phyloP scores from a whole-genome alignment of 1,284 basidiomycete genomes.

The Puccinia coronata region DNA sequence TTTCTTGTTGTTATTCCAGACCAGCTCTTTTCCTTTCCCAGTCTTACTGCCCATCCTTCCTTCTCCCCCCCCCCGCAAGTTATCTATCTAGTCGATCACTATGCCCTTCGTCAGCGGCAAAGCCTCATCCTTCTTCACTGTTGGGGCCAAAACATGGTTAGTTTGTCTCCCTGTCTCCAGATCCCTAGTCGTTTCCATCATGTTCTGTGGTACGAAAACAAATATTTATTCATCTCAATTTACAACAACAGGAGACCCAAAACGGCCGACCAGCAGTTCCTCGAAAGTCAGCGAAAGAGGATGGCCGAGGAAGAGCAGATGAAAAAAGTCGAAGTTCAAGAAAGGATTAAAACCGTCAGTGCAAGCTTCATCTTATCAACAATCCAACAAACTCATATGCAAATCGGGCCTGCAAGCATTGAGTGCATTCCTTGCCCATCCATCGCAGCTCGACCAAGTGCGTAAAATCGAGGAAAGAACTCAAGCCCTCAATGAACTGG shows the following conservation, averaged over 20 bases:
- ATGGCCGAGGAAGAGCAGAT: conserved; percentile 38
- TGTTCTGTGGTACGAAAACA: no score
- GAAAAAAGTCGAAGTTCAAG: conserved; percentile 36
- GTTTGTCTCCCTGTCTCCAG: neutral
- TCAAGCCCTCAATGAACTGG: conserved; percentile 44
- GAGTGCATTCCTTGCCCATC: no score
- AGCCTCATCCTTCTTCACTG: conserved; percentile 25
- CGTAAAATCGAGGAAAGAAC: conserved; percentile 43
- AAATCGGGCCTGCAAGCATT: neutral
- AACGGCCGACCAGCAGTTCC: conserved; percentile 32
- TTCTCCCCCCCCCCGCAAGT: neutral
- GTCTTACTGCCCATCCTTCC: conserved; percentile 1
- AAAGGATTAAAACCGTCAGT: conserved; percentile 43
- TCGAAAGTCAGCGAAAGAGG: conserved; percentile 29
- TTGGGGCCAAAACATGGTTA: conserved; percentile 47
- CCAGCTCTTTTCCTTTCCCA: neutral
- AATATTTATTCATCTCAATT: neutral
- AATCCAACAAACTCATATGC: neutral
- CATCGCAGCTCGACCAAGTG: conserved; percentile 44
- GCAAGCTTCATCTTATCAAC: neutral
- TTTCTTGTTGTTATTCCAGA: conserved; percentile 44
- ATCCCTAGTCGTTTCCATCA: neutral
- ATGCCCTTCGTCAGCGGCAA: conserved; percentile 42
- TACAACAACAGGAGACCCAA: conserved; percentile 37
- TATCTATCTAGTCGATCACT: conserved; percentile 10